phyloP scores from a whole-genome alignment of 1,284 basidiomycete genomes.

The Fereydounia khargensis region DNA sequence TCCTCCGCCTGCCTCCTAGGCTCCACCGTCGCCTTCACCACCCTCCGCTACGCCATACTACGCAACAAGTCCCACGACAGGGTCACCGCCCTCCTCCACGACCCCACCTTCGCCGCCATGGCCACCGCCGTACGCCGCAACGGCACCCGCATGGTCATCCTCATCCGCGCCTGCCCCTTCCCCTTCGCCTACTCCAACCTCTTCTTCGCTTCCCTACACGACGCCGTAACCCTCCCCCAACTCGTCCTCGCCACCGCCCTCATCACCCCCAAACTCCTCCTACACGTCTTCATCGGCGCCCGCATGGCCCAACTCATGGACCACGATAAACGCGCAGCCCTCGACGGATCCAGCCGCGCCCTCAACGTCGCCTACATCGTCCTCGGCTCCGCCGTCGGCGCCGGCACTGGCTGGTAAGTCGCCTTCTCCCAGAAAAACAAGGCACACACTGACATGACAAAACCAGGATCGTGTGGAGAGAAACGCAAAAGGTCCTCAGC shows the following conservation, averaged over 20 bases:
- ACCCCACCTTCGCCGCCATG: constrained; percentile 40
- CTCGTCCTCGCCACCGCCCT: constrained; percentile 41
- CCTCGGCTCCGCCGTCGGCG: constrained; percentile 15
- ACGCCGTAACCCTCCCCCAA: constrained; percentile 28
- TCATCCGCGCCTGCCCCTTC: constrained; percentile 50
- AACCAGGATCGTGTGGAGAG: constrained; percentile 12
- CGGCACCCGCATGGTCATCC: constrained; percentile 42
- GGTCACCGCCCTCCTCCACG: constrained; percentile 20
- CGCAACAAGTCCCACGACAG: constrained; percentile 13
- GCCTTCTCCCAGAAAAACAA: background rate
- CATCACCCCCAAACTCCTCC: constrained; percentile 49
- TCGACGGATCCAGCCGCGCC: constrained; percentile 21
- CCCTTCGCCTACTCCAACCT: constrained; percentile 43
- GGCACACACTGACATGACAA: background rate
- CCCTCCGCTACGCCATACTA: constrained; percentile 18
- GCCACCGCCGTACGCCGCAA: constrained; percentile 34
- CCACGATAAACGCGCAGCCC: constrained; percentile 16
- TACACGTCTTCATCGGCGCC: constrained; percentile 51
- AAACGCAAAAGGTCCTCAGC: constrained; percentile 19
- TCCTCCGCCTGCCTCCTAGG: constrained; percentile 39
- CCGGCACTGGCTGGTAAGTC: constrained; percentile 15
- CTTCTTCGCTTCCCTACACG: constrained; percentile 23
- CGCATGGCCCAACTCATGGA: constrained; percentile 47
- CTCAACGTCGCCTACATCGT: constrained; percentile 35
- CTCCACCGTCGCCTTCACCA: constrained; percentile 26